phyloP scores from a whole-genome alignment of 1,284 basidiomycete genomes.

The Ceratobasidium theobromae region DNA sequence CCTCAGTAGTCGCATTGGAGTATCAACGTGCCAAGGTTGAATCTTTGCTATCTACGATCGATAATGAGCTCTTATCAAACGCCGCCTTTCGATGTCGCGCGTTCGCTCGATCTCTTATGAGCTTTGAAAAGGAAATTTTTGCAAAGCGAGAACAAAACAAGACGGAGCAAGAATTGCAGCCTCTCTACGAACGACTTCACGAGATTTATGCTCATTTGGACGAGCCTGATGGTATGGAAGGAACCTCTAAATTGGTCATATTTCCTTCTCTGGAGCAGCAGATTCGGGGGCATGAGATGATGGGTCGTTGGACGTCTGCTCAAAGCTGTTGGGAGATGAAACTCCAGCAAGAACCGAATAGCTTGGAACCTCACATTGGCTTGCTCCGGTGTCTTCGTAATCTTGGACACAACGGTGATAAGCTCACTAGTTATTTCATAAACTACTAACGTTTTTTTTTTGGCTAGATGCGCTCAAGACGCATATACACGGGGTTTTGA shows the following conservation, averaged over 20 bases:
- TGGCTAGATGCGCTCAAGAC: conserved; percentile 86
- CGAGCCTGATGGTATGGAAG: conserved; percentile 99
- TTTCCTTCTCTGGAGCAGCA: conserved; percentile 93
- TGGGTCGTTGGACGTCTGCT: conserved; percentile 95
- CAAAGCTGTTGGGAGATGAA: conserved; percentile 99
- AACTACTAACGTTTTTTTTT: conserved; percentile 22
- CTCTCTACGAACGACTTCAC: conserved; percentile 89
- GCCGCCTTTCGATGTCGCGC: conserved; percentile 94
- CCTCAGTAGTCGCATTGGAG: conserved; percentile 47
- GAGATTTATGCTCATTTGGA: conserved; percentile 96
- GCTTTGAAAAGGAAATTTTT: conserved; percentile 83
- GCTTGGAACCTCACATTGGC: conserved; percentile 86
- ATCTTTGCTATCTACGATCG: conserved; percentile 77
- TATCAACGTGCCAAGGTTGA: conserved; percentile 71
- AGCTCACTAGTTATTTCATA: neutral
- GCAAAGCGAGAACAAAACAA: conserved; percentile 52
- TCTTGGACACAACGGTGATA: conserved; percentile 92
- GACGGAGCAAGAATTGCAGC: conserved; percentile 59
- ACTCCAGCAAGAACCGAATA: conserved; percentile 87
- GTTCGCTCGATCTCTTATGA: conserved; percentile 92
- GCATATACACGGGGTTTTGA: conserved; percentile 90
- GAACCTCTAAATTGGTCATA: conserved; percentile 86
- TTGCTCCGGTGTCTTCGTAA: conserved; percentile 90
- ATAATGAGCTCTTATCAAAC: conserved; percentile 87
- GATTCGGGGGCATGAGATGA: conserved; percentile 97